These are phyloP conservation scores for Suhomyces sp. DNA, from an alignment of 805 yeast species.

Conservation along the genomic window DNA sequence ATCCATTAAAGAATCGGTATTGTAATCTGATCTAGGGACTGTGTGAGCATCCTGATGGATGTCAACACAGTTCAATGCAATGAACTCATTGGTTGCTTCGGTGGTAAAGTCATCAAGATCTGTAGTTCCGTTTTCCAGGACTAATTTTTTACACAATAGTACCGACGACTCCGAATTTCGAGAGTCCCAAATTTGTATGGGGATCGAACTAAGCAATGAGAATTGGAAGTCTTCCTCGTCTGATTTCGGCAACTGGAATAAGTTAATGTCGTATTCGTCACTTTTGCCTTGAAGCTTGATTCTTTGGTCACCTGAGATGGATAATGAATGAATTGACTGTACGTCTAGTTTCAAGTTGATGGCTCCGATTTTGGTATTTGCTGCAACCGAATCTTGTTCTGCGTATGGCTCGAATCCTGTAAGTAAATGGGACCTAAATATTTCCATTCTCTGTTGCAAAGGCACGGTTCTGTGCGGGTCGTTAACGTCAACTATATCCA, in stretches of 20 bases:
- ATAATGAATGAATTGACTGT: not conserved
- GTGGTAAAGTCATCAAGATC: slow-evolving; percentile 36
- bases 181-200: slow-evolving; percentile 6
- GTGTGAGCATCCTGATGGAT: slow-evolving; percentile 29
- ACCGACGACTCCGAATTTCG: slow-evolving; percentile 13
- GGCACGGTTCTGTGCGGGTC: slow-evolving; percentile 50
- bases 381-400: not conserved
- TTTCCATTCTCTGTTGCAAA: slow-evolving; percentile 54
- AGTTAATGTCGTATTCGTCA: not conserved
- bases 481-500: slow-evolving; percentile 54
- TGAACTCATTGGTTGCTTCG: slow-evolving; percentile 31
- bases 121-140: slow-evolving; percentile 3
- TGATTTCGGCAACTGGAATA: slow-evolving; percentile 5
- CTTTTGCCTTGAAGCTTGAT: slow-evolving; percentile 2
- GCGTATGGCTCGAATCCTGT: slow-evolving; percentile 53
- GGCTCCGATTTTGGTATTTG: not conserved
- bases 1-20: slow-evolving; percentile 38
- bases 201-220: slow-evolving; percentile 19
- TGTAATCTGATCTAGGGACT: slow-evolving; percentile 51
- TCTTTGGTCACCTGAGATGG: slow-evolving; percentile 1
- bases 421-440: slow-evolving; percentile 45
- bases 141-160: slow-evolving; percentile 19
- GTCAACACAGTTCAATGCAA: slow-evolving; percentile 46
- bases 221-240: slow-evolving; percentile 9
- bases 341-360: slow-evolving; percentile 7